These are phyloP conservation scores for Panellus pusillus DNA, from an alignment of 768 basidiomycete species.

Conservation along the genomic window DNA sequence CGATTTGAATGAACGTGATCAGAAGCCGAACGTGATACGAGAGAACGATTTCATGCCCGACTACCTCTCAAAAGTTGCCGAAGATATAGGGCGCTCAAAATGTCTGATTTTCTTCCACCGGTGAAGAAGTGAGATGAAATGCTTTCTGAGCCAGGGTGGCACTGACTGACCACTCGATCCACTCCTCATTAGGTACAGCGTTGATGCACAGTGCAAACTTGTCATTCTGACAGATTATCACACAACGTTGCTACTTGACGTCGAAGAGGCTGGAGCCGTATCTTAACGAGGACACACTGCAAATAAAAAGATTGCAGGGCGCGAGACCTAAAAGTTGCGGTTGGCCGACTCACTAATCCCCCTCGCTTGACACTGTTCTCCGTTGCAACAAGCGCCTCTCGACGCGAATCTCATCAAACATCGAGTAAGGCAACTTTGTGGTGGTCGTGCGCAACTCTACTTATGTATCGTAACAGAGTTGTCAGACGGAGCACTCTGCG, in stretches of 20 bases:
- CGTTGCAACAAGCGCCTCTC: too few species aligned
- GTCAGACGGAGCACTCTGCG: too few species aligned
- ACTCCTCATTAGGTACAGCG: neutral
- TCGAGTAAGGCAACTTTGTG: too few species aligned
- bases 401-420: too few species aligned
- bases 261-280: neutral
- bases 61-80: neutral
- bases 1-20: too few species aligned
- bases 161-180: neutral
- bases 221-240: constrained; percentile 1
- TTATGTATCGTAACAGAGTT: too few species aligned
- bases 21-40: neutral
- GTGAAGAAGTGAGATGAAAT: neutral
- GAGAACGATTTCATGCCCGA: neutral
- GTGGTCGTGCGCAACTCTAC: too few species aligned
- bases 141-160: neutral
- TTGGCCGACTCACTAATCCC: neutral
- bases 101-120: neutral
- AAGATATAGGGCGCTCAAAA: neutral
- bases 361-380: too few species aligned
- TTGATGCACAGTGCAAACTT: neutral
- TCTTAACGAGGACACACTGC: neutral
- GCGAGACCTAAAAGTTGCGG: neutral
- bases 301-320: neutral
- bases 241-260: neutral